These are phyloP conservation scores for Stereum hirsutum DNA, from an alignment of 1,284 basidiomycete genomes.

Conservation along the genomic window DNA sequence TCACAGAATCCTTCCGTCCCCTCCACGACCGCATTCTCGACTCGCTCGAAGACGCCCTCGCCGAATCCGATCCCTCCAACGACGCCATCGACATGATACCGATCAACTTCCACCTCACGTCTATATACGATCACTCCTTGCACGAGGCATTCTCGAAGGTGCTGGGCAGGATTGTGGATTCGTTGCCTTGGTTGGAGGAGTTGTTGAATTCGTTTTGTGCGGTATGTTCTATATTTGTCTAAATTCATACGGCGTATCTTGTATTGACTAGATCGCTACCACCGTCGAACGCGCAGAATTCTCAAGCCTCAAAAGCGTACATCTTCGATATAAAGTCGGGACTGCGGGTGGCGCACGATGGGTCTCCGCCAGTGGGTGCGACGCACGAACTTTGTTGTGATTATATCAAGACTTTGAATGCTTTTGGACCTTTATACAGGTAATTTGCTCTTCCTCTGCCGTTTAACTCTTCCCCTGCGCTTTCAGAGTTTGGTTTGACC, in stretches of 20 bases:
- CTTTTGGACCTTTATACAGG: conserved; percentile 83
- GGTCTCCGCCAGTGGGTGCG: conserved; percentile 83
- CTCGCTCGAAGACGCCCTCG: conserved; percentile 65
- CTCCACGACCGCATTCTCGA: conserved; percentile 82
- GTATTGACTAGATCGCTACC: not conserved
- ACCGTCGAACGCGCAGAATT: conserved; percentile 50
- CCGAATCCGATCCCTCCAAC: conserved; percentile 61
- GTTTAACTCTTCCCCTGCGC: not conserved
- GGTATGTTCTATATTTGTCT: conserved; percentile 31
- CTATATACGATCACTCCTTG: conserved; percentile 83
- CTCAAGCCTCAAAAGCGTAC: conserved; percentile 87
- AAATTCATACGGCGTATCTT: not conserved
- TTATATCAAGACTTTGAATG: conserved; percentile 82
- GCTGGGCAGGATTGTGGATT: conserved; percentile 66
- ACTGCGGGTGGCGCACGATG: conserved; percentile 88
- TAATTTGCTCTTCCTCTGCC: conserved; percentile 21
- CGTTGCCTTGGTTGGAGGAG: conserved; percentile 66
- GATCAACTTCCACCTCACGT: conserved; percentile 80
- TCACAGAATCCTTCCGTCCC: conserved; percentile 77
- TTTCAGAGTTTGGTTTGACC: no score
- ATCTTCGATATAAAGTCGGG: conserved; percentile 84
- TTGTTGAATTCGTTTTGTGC: conserved; percentile 77
- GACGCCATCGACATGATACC: no score
- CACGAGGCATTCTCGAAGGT: conserved; percentile 84
- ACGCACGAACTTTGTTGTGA: conserved; percentile 88